These are phyloP conservation scores for Fistulifera pelliculosa DNA, from an alignment of 108 stramenopile species.

Conservation along the genomic window DNA sequence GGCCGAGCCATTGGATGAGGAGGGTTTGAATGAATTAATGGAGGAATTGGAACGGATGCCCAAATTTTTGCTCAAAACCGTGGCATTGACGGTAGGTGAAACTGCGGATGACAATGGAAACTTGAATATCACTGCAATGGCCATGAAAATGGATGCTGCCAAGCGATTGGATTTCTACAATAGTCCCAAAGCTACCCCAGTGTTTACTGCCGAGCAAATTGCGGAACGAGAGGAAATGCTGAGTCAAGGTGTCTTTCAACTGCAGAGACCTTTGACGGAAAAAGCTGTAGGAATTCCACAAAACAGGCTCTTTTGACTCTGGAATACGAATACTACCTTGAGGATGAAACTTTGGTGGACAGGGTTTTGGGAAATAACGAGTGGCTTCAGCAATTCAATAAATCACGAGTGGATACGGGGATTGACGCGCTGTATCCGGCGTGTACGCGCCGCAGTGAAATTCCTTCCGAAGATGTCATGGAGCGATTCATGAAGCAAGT, in stretches of 20 bases:
- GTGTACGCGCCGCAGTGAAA: constrained; percentile 51
- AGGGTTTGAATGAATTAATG: constrained; percentile 27
- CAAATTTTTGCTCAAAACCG: constrained; percentile 28
- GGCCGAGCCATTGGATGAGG: not conserved
- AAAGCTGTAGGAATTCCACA: constrained; percentile 39
- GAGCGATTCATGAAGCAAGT: constrained; percentile 43
- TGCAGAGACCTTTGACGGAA: not conserved
- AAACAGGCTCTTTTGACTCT: constrained; percentile 39
- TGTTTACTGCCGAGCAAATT: constrained; percentile 43
- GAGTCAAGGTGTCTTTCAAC: not conserved
- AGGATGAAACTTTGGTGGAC: constrained; percentile 8
- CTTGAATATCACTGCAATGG: constrained; percentile 27
- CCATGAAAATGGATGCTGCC: constrained; percentile 13
- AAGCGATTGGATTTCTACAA: constrained; percentile 16
- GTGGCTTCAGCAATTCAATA: constrained; percentile 16
- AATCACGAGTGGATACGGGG: constrained; percentile 4
- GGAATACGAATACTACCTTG: constrained; percentile 49
- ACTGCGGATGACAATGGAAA: constrained; percentile 12
- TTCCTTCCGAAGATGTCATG: constrained; percentile 39
- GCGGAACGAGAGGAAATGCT: constrained; percentile 13
- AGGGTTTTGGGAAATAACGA: constrained; percentile 8
- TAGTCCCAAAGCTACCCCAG: constrained; percentile 12
- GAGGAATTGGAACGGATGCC: constrained; percentile 31
- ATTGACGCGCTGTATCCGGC: constrained; percentile 44
- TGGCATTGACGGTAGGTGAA: constrained; percentile 28